Evolutionary conservation across 495 filamentous ascomycete genomes (phyloP), one percentile per base, ranked within the genome.

Genomic region (Penicillium steckii): DNA sequence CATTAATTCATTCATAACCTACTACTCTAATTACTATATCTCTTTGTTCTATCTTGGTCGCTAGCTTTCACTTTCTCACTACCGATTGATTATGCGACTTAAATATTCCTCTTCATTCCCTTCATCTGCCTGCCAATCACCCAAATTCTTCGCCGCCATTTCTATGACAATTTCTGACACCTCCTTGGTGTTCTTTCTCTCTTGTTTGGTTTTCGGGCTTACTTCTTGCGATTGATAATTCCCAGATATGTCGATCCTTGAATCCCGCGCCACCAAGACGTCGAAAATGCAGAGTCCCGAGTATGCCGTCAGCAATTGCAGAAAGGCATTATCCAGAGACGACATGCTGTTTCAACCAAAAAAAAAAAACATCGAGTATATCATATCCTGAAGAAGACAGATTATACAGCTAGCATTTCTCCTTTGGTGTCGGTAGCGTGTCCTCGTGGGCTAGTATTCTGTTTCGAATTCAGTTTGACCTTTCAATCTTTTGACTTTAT

Each of bases 301-400:
- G n/a, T 50, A 56, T 48, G 48, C 22, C 53, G 48, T 29, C 21
- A 46, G 24, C 35, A 52, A 52, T 33, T 56, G 12, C n/a, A 56
- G 47, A 44, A 56, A 46, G 47, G 48, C 10, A 56, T 50, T 38
- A 12, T 56, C 15, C 27, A 52, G 21, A 52, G 24, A 29, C 32
- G 42, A 37, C 26, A 56, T 56, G 29, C 53, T 24, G 22, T 38
- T 15, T 56, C 41, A 25, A 56, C 48, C 8, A 56, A 52, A 26
- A 50, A 56, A 12, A 56, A 56, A n/a, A n/a, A n/a, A n/a, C 17
- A 52, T 56, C 24, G 12, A 26, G 18, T 18, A 40, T 8, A 50
- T 54, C 13, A 56, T 29, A 29, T 29, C 27, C 27, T 29, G 27
- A 29, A 6, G 27, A 12, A 29, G 27, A 29, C 27, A 29, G 27